Evolutionary conservation across 306 rosid species (phyloP), one percentile per base, ranked within the genome.

Genomic region (Malus sylvestris): DNA sequence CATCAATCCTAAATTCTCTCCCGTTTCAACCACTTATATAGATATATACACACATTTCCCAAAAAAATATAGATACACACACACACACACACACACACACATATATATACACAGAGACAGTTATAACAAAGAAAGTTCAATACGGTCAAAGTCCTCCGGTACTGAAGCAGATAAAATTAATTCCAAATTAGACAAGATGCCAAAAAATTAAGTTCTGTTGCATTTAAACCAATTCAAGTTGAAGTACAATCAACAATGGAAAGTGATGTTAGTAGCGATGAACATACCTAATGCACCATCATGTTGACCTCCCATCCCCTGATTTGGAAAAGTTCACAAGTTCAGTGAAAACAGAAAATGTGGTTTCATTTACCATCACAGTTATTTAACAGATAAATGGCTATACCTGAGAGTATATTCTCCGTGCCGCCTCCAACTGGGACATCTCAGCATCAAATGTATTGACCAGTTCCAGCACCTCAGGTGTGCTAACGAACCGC

Each of bases 391-490:
- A n/a, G 67, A 74, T 70, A 78, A 45, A 61, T 14, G 49, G 70
- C 70, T 38, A 55, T 85, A 90, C 99, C 96, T 88, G 97, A 77
- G 96, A 88, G 87, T 92, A 96, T 79, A 89, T 89, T 84, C 76
- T 88, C 25, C 85, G 83, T 30, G 97, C 99, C 44, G 90, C 84
- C 81, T 96, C 99, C 92, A 96, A 88, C 74, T 96, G 97, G 33
- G 97, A 88, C 99, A 91, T 88, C 84, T 96, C 99, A 68, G 92
- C 87, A 73, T 96, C 99, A 80, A 72, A 84, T 53, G 90, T 87
- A 76, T 86, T 92, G 81, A 89, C 96, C 90, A 70, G 80, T 81
- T 92, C 99, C 87, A 96, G 80, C 70, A 89, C 83, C 83, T 96
- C 99, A 8, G 99, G 99, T 9, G 89, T 89, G 84, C 93, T 87